phyloP scores from a whole-genome alignment of 73 alveolate genomes.

The Paramecium sonneborni region DNA sequence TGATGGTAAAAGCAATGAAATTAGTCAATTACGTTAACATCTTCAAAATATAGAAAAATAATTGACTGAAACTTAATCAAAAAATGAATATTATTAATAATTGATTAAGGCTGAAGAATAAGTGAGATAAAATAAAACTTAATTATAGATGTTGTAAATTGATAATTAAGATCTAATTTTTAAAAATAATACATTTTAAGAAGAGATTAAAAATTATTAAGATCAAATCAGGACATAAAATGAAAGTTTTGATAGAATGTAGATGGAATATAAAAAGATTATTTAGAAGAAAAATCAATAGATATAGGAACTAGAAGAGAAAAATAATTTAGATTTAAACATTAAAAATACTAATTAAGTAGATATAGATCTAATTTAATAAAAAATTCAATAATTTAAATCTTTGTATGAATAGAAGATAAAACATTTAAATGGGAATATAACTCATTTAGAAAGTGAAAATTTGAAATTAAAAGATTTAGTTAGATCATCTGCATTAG shows the following conservation, averaged over 20 bases:
- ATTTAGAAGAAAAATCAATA: not conserved
- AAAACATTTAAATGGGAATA: not conserved
- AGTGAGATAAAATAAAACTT: not conserved
- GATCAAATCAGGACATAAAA: not conserved
- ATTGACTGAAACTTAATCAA: not conserved
- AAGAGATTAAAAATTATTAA: constrained; percentile 10
- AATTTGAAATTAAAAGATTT: not conserved
- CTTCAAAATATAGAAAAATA: not conserved
- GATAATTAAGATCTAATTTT: not conserved
- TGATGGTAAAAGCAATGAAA: constrained; percentile 3
- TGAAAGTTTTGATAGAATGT: constrained; percentile 40
- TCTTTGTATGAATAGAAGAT: constrained; percentile 30
- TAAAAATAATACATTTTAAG: not conserved
- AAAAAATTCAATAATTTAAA: constrained; percentile 29
- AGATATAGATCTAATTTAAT: constrained; percentile 16
- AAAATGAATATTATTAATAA: not conserved
- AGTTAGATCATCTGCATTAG: constrained; percentile 29
- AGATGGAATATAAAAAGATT: constrained; percentile 3
- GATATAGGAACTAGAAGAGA: constrained; percentile 5
- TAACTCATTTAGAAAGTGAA: not conserved
- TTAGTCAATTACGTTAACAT: not conserved
- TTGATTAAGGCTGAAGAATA: constrained; percentile 1
- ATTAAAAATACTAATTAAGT: not conserved
- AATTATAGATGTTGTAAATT: not conserved
- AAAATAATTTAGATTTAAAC: not conserved